Percentiles rank a stretch among this genome's conserved stretches.
Evolutionary conservation across 148 eudicot genomes (phyloP).

Genomic region (Polygonum maritimum): DNA sequence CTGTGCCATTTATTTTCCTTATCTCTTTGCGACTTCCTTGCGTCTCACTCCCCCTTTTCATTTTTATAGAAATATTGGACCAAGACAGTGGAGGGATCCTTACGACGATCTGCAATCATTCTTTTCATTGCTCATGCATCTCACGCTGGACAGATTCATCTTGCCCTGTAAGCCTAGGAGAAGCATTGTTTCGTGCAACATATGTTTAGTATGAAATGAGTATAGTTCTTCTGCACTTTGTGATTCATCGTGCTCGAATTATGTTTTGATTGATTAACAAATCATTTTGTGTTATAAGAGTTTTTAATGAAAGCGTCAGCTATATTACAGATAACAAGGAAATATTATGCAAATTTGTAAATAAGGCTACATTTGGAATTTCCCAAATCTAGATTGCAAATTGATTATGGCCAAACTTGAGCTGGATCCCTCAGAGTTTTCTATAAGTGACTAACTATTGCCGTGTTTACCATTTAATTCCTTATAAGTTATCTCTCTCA

Average conservation of each 20-base stretch:
- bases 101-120: conserved; percentile 92
- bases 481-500: not conserved
- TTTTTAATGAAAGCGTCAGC: not conserved
- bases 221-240: not conserved
- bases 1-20: not conserved
- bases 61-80: conserved; percentile 77
- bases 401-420: not conserved
- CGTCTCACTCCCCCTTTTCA: not conserved
- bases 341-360: not conserved
- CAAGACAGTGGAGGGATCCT: conserved; percentile 82
- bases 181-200: not conserved
- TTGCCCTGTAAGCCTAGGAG: conserved; percentile 61
- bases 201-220: not conserved
- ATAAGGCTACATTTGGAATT: not conserved
- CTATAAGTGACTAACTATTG: not conserved
- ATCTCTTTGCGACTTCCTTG: not conserved
- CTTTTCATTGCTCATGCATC: conserved; percentile 95
- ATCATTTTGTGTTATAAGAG: not conserved
- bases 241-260: not conserved
- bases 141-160: conserved; percentile 99
- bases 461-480: not conserved
- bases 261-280: not conserved
- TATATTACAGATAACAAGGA: not conserved
- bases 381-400: not conserved
- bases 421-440: not conserved